Conservation (phyloP, 2,329 filamentous ascomycete species). For the Xylariomycetidae sp. region DNA sequence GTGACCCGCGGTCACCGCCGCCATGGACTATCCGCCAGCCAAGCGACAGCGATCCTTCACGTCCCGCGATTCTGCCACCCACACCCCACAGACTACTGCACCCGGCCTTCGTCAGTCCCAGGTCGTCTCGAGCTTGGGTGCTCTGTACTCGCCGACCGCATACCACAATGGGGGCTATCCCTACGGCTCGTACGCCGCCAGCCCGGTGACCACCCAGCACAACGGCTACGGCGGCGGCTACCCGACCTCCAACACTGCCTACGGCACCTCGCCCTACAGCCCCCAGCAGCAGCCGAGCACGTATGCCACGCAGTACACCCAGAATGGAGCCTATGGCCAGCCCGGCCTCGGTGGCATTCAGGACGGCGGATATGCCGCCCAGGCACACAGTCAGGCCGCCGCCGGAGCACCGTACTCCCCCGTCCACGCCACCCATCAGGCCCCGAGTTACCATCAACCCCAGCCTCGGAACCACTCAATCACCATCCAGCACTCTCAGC, state of each 20-base stretch:
- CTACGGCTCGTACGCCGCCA: constrained; percentile 23
- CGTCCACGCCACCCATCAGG: constrained; percentile 15
- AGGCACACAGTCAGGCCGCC: constrained; percentile 15
- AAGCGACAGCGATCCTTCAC: constrained; percentile 29
- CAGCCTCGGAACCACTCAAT: constrained; percentile 8
- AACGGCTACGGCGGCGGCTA: constrained; percentile 23
- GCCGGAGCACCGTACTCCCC: constrained; percentile 22
- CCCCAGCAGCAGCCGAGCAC: constrained; percentile 20
- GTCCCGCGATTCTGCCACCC: constrained; percentile 26
- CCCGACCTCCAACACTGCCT: constrained; percentile 14
- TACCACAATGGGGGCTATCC: constrained; percentile 21
- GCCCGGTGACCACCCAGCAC: constrained; percentile 21
- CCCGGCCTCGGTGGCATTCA: constrained; percentile 17
- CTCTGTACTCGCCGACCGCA: constrained; percentile 13
- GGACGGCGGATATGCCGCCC: constrained; percentile 14
- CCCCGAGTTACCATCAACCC: constrained; percentile 13
- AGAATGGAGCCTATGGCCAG: constrained; percentile 16
- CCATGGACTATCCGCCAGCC: constrained; percentile 27
- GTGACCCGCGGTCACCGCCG: constrained; percentile 11
- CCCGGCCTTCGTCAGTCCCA: constrained; percentile 25
- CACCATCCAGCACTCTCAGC: constrained; percentile 15
- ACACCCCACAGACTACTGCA: constrained; percentile 25
- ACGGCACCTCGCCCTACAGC: constrained; percentile 19
- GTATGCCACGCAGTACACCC: constrained; percentile 21
- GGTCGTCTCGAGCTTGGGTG: constrained; percentile 14